These are phyloP conservation scores for Closterium sp. DNA, from an alignment of 139 green algal genomes.

Conservation along the genomic window DNA sequence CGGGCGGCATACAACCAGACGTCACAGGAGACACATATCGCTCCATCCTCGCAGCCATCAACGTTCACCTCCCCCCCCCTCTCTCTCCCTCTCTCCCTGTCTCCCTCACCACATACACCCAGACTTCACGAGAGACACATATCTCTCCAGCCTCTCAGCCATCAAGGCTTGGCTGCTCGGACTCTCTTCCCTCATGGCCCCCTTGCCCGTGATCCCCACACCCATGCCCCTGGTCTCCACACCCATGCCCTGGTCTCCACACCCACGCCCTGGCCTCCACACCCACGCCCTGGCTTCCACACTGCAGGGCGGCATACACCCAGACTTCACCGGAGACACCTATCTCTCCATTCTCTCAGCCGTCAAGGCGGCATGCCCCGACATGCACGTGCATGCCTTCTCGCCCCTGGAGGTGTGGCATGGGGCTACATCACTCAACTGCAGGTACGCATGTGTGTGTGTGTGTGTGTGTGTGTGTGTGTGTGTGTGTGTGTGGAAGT, in stretches of 20 bases:
- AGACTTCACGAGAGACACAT: slow-evolving; percentile 76
- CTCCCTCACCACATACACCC: slow-evolving; percentile 72
- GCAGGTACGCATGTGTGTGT: background rate
- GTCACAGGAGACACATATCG: slow-evolving; percentile 77
- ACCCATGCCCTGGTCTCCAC: background rate
- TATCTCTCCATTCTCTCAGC: slow-evolving; percentile 77
- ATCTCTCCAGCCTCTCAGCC: slow-evolving; percentile 40
- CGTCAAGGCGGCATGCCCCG: slow-evolving; percentile 68
- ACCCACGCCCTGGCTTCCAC: background rate
- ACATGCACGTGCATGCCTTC: slow-evolving; percentile 88
- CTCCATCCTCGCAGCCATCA: background rate
- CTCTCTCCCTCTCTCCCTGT: background rate
- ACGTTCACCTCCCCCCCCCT: background rate
- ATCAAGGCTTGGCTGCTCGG: background rate
- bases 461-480: too few species aligned
- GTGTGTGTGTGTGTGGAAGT: too few species aligned
- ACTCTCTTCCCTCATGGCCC: background rate
- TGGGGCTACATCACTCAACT: slow-evolving; percentile 29
- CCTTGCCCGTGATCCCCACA: background rate
- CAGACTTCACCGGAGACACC: slow-evolving; percentile 75
- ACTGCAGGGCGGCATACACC: slow-evolving; percentile 80
- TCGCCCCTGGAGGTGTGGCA: slow-evolving; percentile 73
- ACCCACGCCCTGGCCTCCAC: background rate
- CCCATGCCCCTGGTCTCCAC: background rate
- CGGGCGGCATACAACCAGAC: slow-evolving; percentile 73